Evolutionary conservation across 805 yeast genomes (phyloP).

Genomic region (Saccharomycopsis schoenii): DNA sequence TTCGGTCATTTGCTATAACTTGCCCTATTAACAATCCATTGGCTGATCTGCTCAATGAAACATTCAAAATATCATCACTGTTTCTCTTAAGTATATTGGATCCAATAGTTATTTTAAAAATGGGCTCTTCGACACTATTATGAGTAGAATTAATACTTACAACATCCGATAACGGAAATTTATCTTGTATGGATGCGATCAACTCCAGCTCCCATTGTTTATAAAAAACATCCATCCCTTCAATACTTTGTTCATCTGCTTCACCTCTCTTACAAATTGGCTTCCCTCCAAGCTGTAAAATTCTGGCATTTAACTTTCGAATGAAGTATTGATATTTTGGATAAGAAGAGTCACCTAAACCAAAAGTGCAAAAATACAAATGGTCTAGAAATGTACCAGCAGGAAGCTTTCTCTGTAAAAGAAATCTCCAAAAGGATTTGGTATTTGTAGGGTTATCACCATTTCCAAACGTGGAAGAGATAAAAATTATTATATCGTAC

Average conservation of each 20-base stretch:
- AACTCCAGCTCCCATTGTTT: slow-evolving; percentile 59
- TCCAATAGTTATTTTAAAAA: background rate
- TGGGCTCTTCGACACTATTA: background rate
- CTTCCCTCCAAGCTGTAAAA: slow-evolving; percentile 71
- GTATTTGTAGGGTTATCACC: slow-evolving; percentile 85
- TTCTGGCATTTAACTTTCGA: slow-evolving; percentile 67
- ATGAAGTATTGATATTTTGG: slow-evolving; percentile 85
- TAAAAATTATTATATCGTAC: slow-evolving; percentile 37
- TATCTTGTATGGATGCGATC: slow-evolving; percentile 26
- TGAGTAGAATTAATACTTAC: background rate
- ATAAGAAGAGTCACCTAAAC: slow-evolving; percentile 90
- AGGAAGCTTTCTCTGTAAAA: slow-evolving; percentile 61
- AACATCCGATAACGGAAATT: background rate
- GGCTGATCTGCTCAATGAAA: slow-evolving; percentile 25
- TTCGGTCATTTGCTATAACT: slow-evolving; percentile 41
- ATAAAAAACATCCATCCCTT: slow-evolving; percentile 62
- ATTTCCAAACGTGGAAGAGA: slow-evolving; percentile 91
- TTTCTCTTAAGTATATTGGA: slow-evolving; percentile 24
- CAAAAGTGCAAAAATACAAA: slow-evolving; percentile 62
- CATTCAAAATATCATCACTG: slow-evolving; percentile 24
- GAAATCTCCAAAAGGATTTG: slow-evolving; percentile 60
- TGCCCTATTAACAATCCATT: slow-evolving; percentile 29
- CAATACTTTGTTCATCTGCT: slow-evolving; percentile 76
- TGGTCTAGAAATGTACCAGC: slow-evolving; percentile 43
- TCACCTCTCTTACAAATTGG: slow-evolving; percentile 72